Percentiles rank a stretch among this genome's conserved stretches.
Conservation (phyloP, 352 stramenopile species). For the Phytopythium helicoides region DNA sequence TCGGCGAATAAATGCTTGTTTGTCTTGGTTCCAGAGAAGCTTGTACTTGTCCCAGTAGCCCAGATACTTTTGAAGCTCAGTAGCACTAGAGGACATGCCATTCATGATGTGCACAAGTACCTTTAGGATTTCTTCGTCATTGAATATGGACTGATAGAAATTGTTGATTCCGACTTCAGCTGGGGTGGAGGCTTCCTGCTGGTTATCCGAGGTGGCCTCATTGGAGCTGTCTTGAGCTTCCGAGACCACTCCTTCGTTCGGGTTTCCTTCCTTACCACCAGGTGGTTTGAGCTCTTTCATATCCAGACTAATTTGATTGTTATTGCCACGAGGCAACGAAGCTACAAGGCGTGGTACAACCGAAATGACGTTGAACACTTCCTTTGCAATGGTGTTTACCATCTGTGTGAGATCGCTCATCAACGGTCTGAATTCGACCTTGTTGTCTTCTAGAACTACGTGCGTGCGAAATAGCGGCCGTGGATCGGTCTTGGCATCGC, state of each 20-base stretch:
- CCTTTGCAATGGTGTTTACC: slow-evolving; percentile 94
- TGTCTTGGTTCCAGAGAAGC: slow-evolving; percentile 92
- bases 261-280: slow-evolving; percentile 2
- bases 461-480: slow-evolving; percentile 92
- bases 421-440: slow-evolving; percentile 92
- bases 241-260: slow-evolving; percentile 6
- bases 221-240: slow-evolving; percentile 16
- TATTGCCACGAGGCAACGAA: slow-evolving; percentile 30
- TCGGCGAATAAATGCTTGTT: slow-evolving; percentile 94
- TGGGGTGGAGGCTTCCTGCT: not conserved
- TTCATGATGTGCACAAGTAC: slow-evolving; percentile 96
- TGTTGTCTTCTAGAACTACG: slow-evolving; percentile 91
- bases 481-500: slow-evolving; percentile 89
- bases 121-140: slow-evolving; percentile 95
- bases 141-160: slow-evolving; percentile 94
- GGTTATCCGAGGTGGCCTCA: not conserved
- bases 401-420: slow-evolving; percentile 94
- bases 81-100: slow-evolving; percentile 92
- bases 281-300: not conserved
- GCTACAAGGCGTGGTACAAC: slow-evolving; percentile 87
- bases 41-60: slow-evolving; percentile 96
- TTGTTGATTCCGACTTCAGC: slow-evolving; percentile 42
- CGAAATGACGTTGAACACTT: slow-evolving; percentile 93
- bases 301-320: slow-evolving; percentile 17
- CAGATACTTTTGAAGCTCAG: slow-evolving; percentile 94